Conservation (phyloP, 768 basidiomycete species). For the Sarcodon sp. region DNA sequence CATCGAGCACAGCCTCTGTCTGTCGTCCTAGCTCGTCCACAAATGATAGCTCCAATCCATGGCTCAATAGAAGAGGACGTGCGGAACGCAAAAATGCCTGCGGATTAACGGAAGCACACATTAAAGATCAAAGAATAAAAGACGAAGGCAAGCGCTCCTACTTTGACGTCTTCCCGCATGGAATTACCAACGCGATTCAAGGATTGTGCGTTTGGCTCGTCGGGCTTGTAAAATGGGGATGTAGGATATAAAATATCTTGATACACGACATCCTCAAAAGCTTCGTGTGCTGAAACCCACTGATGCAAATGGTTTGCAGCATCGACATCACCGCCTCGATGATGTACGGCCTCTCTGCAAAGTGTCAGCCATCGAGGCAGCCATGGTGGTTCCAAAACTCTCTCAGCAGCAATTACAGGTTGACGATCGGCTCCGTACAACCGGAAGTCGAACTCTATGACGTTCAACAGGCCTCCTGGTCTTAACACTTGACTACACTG, state of each 20-base stretch:
- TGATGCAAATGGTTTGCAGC: constrained; percentile 41
- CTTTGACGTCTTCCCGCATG: constrained; percentile 50
- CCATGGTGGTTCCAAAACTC: constrained; percentile 34
- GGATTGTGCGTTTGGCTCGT: constrained; percentile 23
- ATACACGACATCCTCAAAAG: constrained; percentile 46
- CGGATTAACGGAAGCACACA: constrained; percentile 2
- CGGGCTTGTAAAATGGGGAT: constrained; percentile 29
- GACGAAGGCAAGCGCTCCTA: constrained; percentile 12
- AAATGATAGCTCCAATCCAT: constrained; percentile 39
- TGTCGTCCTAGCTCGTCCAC: constrained; percentile 41
- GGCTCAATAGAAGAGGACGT: constrained; percentile 54
- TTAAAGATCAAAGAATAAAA: constrained; percentile 1
- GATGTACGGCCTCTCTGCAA: constrained; percentile 35
- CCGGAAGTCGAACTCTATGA: constrained; percentile 59
- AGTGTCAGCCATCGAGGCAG: constrained; percentile 50
- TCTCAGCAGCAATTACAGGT: constrained; percentile 20
- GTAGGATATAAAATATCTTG: constrained; percentile 53
- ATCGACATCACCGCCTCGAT: constrained; percentile 48
- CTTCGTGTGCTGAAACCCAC: constrained; percentile 41
- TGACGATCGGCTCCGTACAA: constrained; percentile 40
- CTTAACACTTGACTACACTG: constrained; percentile 56
- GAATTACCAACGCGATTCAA: constrained; percentile 24
- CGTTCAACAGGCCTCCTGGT: constrained; percentile 53
- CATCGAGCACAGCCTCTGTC: constrained; percentile 37
- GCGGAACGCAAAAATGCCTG: constrained; percentile 57